phyloP scores from a whole-genome alignment of 768 basidiomycete species.

The Phylloporus rhodoxanthus region DNA sequence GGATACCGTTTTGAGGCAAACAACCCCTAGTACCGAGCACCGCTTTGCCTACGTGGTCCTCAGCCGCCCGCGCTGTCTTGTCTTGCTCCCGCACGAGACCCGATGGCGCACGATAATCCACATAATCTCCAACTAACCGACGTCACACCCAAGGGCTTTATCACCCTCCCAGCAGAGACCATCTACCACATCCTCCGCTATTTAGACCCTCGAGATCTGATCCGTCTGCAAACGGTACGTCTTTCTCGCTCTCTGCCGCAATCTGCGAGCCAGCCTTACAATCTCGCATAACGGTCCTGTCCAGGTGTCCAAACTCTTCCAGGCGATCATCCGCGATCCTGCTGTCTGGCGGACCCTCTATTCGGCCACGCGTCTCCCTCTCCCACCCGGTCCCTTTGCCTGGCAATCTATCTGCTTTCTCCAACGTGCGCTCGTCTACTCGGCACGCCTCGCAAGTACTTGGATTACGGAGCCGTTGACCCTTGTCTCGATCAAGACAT shows the following conservation, averaged over 20 bases:
- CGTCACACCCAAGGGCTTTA: neutral
- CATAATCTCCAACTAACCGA: neutral
- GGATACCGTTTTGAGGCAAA: neutral
- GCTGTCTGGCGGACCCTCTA: conserved; percentile 14
- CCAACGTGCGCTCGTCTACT: conserved; percentile 17
- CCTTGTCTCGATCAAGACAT: conserved; percentile 3
- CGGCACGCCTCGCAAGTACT: conserved; percentile 7
- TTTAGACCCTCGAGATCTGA: conserved; percentile 9
- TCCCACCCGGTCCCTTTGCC: conserved; percentile 16
- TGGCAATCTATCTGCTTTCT: conserved; percentile 17
- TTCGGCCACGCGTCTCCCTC: conserved; percentile 5
- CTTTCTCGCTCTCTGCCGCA: neutral
- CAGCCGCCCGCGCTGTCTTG: neutral
- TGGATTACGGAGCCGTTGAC: conserved; percentile 14
- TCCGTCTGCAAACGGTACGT: conserved; percentile 14
- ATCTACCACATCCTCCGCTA: conserved; percentile 8
- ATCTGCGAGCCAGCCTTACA: neutral
- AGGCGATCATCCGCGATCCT: conserved; percentile 7
- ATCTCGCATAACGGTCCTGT: neutral
- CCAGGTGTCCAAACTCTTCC: conserved; percentile 15
- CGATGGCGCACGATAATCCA: conserved; percentile 10
- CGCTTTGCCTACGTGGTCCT: neutral
- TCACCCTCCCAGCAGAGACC: conserved; percentile 15
- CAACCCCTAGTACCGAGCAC: neutral
- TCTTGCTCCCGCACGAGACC: neutral